Conservation (phyloP, 345 rosid species). For the Salix caprea region DNA sequence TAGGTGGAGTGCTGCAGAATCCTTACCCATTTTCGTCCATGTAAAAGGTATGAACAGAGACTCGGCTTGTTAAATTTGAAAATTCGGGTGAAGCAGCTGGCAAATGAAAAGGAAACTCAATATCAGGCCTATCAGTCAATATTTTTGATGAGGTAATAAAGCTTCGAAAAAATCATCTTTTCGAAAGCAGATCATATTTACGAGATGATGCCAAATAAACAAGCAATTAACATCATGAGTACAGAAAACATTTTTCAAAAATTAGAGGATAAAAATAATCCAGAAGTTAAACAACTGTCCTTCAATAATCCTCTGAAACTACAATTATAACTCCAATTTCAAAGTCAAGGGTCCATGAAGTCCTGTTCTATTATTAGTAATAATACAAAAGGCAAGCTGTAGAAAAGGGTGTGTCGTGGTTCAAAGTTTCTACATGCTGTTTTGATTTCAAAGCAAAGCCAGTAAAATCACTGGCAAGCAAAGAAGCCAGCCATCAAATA, state of each 20-base stretch:
- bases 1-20: neutral
- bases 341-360: neutral
- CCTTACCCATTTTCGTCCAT: slow-evolving; percentile 86
- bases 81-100: slow-evolving; percentile 78
- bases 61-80: slow-evolving; percentile 74
- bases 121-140: neutral
- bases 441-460: neutral
- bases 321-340: neutral
- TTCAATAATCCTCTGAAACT: neutral
- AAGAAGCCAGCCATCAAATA: neutral
- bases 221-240: neutral
- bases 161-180: neutral
- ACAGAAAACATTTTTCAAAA: neutral
- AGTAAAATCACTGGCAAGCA: neutral
- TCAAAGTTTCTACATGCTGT: neutral
- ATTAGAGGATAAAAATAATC: neutral
- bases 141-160: neutral
- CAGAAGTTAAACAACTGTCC: neutral
- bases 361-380: neutral
- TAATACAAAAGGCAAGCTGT: neutral
- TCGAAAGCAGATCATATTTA: neutral
- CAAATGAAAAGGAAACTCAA: slow-evolving; percentile 1
- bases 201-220: neutral
- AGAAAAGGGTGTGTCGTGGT: neutral
- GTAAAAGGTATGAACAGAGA: slow-evolving; percentile 44